Evolutionary conservation across 306 rosid genomes (phyloP).

Genomic region (Boehmeria nivea): DNA sequence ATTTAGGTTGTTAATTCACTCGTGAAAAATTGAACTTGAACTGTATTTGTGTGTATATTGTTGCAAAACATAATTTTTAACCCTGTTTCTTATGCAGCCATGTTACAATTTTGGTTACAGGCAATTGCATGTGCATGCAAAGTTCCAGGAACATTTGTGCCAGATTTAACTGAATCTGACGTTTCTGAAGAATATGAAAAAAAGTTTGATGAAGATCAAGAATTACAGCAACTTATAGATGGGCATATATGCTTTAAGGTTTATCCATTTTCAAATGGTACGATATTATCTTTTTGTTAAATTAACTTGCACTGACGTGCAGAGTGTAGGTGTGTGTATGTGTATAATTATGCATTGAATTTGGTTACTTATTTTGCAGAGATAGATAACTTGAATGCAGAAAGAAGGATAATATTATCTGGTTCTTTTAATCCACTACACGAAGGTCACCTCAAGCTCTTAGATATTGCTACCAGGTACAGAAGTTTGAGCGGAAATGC

Average conservation of each 20-base stretch:
- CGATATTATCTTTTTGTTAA: slow-evolving; percentile 17
- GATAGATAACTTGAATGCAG: slow-evolving; percentile 28
- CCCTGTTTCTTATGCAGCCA: slow-evolving; percentile 29
- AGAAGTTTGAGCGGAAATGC: neutral
- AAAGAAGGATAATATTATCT: slow-evolving; percentile 69
- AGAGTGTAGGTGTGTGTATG: no score
- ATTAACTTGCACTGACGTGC: no score
- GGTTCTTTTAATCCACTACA: slow-evolving; percentile 95
- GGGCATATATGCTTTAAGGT: slow-evolving; percentile 78
- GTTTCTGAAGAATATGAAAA: slow-evolving; percentile 51
- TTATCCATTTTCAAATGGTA: slow-evolving; percentile 76
- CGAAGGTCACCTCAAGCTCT: slow-evolving; percentile 77
- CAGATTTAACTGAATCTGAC: slow-evolving; percentile 59
- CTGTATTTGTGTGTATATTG: neutral
- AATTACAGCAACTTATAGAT: slow-evolving; percentile 67
- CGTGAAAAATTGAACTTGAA: no score
- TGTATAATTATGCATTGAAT: neutral
- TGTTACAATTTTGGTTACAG: slow-evolving; percentile 48
- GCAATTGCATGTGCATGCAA: slow-evolving; percentile 78
- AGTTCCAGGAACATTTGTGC: slow-evolving; percentile 53
- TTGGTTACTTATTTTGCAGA: slow-evolving; percentile 32
- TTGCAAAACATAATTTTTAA: neutral
- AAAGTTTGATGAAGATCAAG: slow-evolving; percentile 62
- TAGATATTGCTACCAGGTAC: slow-evolving; percentile 83
- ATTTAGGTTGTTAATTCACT: no score